phyloP scores from a whole-genome alignment of 1,284 basidiomycete genomes.

The Ustilago sp. region DNA sequence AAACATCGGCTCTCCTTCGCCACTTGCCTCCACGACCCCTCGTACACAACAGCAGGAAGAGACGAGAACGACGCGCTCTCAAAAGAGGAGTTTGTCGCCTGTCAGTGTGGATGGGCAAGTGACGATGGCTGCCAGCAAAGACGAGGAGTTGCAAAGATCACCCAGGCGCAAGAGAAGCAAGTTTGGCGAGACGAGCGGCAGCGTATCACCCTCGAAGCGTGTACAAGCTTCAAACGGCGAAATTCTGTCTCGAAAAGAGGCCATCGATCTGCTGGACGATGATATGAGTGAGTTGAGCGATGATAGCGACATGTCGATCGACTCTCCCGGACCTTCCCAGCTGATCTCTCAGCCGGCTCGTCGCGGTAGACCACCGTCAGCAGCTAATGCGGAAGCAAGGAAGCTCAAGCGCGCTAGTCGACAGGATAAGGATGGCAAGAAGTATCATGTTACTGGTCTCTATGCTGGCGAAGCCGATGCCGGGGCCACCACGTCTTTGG shows the following conservation, averaged over 20 bases:
- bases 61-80: conserved; percentile 2
- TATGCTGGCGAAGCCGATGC: conserved; percentile 50
- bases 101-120: background rate
- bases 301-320: conserved; percentile 23
- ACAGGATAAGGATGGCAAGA: conserved; percentile 40
- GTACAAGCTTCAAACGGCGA: background rate
- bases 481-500: conserved; percentile 23
- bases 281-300: conserved; percentile 40
- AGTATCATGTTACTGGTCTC: conserved; percentile 34
- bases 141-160: background rate
- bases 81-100: conserved; percentile 22
- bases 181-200: conserved; percentile 2
- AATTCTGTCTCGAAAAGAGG: background rate
- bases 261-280: conserved; percentile 35
- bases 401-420: conserved; percentile 31
- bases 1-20: background rate
- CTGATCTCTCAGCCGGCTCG: conserved; percentile 5
- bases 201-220: background rate
- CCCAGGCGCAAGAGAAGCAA: conserved; percentile 33
- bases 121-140: background rate
- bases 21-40: conserved; percentile 1
- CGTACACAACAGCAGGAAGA: background rate
- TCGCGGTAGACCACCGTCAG: conserved; percentile 13
- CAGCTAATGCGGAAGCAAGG: conserved; percentile 12
- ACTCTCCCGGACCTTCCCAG: conserved; percentile 23